Evolutionary conservation across 352 stramenopile genomes (phyloP), one percentile per base, ranked within the genome.

Genomic region (Phytophthora colocasiae): DNA sequence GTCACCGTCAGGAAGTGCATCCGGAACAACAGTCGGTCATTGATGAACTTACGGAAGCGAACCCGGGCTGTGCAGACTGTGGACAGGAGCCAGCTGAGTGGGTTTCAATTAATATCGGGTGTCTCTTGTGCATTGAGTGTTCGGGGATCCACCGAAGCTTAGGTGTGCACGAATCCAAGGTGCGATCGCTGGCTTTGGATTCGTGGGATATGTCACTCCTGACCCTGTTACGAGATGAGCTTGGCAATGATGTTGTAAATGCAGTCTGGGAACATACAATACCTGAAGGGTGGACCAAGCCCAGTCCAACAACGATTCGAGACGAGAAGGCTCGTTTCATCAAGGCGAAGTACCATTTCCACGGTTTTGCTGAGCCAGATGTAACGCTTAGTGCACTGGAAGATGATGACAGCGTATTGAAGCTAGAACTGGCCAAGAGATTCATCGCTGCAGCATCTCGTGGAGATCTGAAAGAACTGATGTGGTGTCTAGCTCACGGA

Each of bases 111-210:
- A 99, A 99, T 75, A 88, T 99, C 47, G 96, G 97, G 11, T 92
- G 97, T 47, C 78, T 99, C 22, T 71, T 99, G 34, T 99, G 97
- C 67, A 98, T 99, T 65, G 90, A 98, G 69, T 99, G 97, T 70
- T 98, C 90, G 38, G 97, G 96, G 14, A 98, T 99, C 38, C 97
- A 99, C 63, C 86, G 97, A 39, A 98, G 87, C 60, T 83, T 99
- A 15, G 97, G 97, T 46, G 95, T 98, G 3, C 97, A 99, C 79
- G 92, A 99, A 29, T 99, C 95, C 39, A 99, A 99, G 77, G 93
- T 99, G 40, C 82, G 95, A n/a, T 97, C 90, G 29, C 62, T 98
- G 14, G 78, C 81, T 4, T 75, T 98, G 22, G 92, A 98, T 65
- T 95, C 87, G 22, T 96, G 91, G 90, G 88, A 96, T 47, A 92